Base-by-base conservation (phyloP, 108 stramenopile species). In the Bacterosira constricta region DNA sequence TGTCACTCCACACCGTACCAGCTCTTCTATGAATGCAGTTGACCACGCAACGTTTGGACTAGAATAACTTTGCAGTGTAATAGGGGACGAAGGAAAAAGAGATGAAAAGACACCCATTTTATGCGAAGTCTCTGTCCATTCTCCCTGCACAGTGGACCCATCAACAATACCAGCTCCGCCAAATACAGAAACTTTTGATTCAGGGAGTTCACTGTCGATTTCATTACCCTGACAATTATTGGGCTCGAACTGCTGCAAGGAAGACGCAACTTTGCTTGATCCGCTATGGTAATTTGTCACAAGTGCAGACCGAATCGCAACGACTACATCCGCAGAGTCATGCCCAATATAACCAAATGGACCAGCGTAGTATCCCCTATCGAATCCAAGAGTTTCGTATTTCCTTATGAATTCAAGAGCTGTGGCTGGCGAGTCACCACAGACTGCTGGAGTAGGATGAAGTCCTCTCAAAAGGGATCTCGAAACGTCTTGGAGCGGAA, bases 11-110 rank as follows among this genome's bases (percentile, higher is more conserved):
- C 85, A 83, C 34, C 97, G 74, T 6, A 90, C 78, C 20, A 96
- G 80, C 71, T 97, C 97, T 80, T 97, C 97, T 8, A 96, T 73
- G 60, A 96, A 90, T 32, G 90, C 88, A 6, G 86, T 78, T 27
- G 93, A 90, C 96, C 94, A 96, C 9, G 96, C 94, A 35, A 81
- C 77, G 74, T 95, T 95, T 42, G 86, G 90, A 6, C 82, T 93
- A 49, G 72, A 85, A 62, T 56, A 75, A 50, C 77, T 73, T 39
- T 85, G 85, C 32, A 92, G 83, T 26, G 89, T 90, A 12, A 91
- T 64, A 2, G 89, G 93, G 17, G 93, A 91, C 63, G 88, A 80
- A 21, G 90, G 87, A 63, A 91, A 91, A 6, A 90, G 59, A 0
- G 89, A 88, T 4, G 88, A 87, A n/a, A 94, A 46, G 0, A 91